Evolutionary conservation across 306 rosid species (phyloP), one percentile per base, ranked within the genome.

Genomic region (Lupinus albus): DNA sequence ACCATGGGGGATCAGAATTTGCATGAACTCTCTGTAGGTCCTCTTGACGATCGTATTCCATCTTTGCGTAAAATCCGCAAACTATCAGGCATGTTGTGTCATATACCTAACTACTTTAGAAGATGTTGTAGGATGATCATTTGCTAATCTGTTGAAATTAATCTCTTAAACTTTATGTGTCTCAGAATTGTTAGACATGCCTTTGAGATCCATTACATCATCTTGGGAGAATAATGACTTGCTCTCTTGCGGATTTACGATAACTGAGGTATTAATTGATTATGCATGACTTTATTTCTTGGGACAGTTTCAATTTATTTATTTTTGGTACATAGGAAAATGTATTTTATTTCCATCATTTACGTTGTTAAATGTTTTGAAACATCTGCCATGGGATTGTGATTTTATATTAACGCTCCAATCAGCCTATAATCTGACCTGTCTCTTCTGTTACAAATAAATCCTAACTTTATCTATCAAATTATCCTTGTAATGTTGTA

Each of bases 121-220:
- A 67, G 61, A 52, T 5, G 2, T 56, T 54, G 18, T 65, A 55
- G 47, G 53, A 39, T 54, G 52, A 41, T 73, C 11, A 46, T 50
- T 64, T 60, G 7, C 63, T 73, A 50, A 32, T 54, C 61, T 72
- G 41, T 45, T 65, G 52, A 66, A 42, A 55, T 70, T 61, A 39
- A 68, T 12, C 53, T 73, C 73, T 59, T 64, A 47, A 10, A 20
- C 11, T 68, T 52, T 72, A 18, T 59, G 41, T 49, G 12, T 67
- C 61, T 41, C 93, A 87, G 98, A 88, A 68, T 77, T 93, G 67
- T 77, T 93, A 76, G 98, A 93, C 41, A 88, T 89, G 95, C 87
- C 98, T 75, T 76, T 93, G 25, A 91, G 82, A 75, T 90, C 94
- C 35, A 77, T 93, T 61, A 93, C 87, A 8, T 54, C 80, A n/a